Percentiles rank a stretch among this genome's conserved stretches.
Conservation (phyloP, 257 asterid species). For the Forsythia viridissima region DNA sequence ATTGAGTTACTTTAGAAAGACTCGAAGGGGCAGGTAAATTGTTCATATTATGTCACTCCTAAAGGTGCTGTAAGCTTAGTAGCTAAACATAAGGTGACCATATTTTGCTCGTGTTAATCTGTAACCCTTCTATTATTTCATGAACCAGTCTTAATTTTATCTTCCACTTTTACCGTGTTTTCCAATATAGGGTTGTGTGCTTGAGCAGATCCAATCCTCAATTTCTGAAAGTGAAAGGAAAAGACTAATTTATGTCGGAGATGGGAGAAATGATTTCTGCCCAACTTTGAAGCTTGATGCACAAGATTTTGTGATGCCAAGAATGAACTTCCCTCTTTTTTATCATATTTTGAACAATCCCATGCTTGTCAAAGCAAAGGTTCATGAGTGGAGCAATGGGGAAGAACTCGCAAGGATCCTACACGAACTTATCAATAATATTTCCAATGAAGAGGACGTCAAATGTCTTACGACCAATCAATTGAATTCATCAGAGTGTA, state of each 20-base stretch:
- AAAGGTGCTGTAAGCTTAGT: not conserved
- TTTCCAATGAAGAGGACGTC: constrained; percentile 24
- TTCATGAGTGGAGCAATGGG: constrained; percentile 62
- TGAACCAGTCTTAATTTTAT: not conserved
- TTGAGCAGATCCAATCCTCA: constrained; percentile 46
- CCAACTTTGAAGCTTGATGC: constrained; percentile 69
- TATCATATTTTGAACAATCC: constrained; percentile 39
- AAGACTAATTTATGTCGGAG: constrained; percentile 68
- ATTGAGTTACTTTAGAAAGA: not conserved
- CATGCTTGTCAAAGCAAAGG: constrained; percentile 53
- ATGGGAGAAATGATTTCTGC: constrained; percentile 77
- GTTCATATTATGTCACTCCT: not conserved
- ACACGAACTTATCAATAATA: constrained; percentile 38
- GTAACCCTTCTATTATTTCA: not conserved
- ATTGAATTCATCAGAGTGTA: not conserved
- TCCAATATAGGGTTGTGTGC: constrained; percentile 55
- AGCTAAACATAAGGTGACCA: not conserved
- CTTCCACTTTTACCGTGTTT: not conserved
- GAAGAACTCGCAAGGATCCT: constrained; percentile 65
- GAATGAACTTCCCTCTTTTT: constrained; percentile 55
- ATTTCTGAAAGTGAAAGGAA: constrained; percentile 29
- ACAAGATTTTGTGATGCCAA: constrained; percentile 67
- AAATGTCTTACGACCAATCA: constrained; percentile 20
- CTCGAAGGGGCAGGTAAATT: not conserved
- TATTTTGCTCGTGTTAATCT: not conserved